phyloP scores from a whole-genome alignment of 257 asterid genomes.

The Apocynum venetum region DNA sequence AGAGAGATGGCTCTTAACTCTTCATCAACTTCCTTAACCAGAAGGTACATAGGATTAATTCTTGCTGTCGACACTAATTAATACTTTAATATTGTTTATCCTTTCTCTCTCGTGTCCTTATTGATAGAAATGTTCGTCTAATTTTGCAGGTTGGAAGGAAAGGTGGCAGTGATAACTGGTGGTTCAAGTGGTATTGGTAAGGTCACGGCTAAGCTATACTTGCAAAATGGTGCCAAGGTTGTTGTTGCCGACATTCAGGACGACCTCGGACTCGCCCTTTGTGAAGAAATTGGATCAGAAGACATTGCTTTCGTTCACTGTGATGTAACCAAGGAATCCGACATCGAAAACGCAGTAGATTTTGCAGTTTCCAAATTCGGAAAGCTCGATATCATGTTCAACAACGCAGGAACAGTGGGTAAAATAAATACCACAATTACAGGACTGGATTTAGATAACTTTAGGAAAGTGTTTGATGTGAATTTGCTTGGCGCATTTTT shows the following conservation, averaged over 20 bases:
- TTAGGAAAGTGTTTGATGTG: too few species aligned
- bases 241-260: constrained; percentile 10
- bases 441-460: background rate
- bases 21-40: background rate
- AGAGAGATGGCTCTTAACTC: background rate
- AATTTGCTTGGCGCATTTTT: too few species aligned
- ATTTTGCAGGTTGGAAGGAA: constrained; percentile 4
- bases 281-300: background rate
- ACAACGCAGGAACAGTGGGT: background rate
- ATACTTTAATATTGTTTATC: too few species aligned
- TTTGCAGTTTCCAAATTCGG: constrained; percentile 6
- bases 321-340: constrained; percentile 8
- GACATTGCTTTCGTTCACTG: constrained; percentile 11
- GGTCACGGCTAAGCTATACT: background rate
- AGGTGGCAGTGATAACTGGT: constrained; percentile 9
- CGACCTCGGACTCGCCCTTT: background rate
- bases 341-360: constrained; percentile 2
- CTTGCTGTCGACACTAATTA: too few species aligned
- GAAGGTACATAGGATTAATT: background rate
- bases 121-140: too few species aligned
- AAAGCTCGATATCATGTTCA: constrained; percentile 15
- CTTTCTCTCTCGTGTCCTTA: too few species aligned
- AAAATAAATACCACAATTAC: too few species aligned
- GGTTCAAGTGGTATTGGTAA: constrained; percentile 14
- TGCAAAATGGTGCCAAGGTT: constrained; percentile 7